Base-by-base conservation (phyloP, 345 rosid species). In the Ceriops decandra region DNA sequence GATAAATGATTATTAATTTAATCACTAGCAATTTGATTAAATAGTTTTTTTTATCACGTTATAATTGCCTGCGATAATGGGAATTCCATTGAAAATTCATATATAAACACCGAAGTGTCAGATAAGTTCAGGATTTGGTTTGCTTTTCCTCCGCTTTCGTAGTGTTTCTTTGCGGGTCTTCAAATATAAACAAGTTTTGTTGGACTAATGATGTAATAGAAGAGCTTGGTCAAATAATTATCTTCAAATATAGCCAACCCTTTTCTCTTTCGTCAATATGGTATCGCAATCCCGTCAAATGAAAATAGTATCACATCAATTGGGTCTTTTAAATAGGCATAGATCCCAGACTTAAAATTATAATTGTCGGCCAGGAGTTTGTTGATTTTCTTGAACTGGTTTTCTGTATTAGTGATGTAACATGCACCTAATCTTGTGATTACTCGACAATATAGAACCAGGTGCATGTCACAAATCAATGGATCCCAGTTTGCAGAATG, bases 101-200 rank as follows among this genome's bases (percentile, higher is more conserved):
- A 38, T 11, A 38, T 0, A 38, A 10, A 10, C 11, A 10, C 47
- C 15, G 13, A 19, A 54, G 17, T 20, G n/a, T 19, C 66, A 57
- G 20, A 27, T 51, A 6, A 32, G 59, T 72, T 60, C 69, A 71
- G 70, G 56, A 62, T 62, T 68, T 26, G 42, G 64, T 76, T 69
- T 19, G 66, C 26, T 69, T 67, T 68, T 68, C 49, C 28, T 52
- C 42, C 21, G 73, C 78, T 68, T 77, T 72, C 26, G 57, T 65
- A 27, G 76, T 21, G 72, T 67, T 51, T 57, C 31, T 69, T 63
- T 57, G 54, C 28, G 30, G 1, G 22, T 22, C 16, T 26, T 5
- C 30, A 1, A 10, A 54, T 8, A 56, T 4, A 56, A 56, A 56
- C 59, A 56, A 27, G 30, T 56, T 56, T 3, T 24, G 28, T 56